Base-by-base conservation (phyloP, 2,329 filamentous ascomycete species). In the Aspergillus fructus region DNA sequence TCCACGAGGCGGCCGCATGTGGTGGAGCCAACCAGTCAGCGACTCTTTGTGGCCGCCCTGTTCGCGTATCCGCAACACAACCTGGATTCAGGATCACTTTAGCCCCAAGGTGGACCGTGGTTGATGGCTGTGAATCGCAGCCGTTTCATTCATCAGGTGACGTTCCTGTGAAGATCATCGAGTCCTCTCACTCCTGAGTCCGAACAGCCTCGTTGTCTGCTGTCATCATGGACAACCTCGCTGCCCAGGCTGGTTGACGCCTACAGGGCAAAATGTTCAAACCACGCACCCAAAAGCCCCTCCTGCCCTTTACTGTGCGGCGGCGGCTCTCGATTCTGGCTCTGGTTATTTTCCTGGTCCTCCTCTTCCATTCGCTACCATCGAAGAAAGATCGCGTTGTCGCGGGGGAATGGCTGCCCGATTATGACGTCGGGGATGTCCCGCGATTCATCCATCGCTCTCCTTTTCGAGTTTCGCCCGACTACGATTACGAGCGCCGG, bases 361-460 rank as follows among this genome's bases (percentile, higher is more conserved):
- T 53, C 4, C n/a, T 55, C 2, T 46, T 51, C 21, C 49, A 55
- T 33, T 45, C 47, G 24, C 49, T 64, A 13, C 61, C 63, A 15
- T 9, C 58, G 51, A 30, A 53, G 56, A 24, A 58, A 4, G 34
- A 47, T 19, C 53, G 55, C 45, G 15, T 48, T 23, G 51, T 48
- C 15, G 9, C 13, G 5, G 51, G 51, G 11, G 48, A 53, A 46
- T 55, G 57, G 53, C 34, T 58, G 3, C 63, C 63, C 13, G 30
- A 56, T 30, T 59, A 64, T 47, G 52, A 62, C 39, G 42, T 63
- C 15, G 59, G 62, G 11, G 54, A 62, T 27, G 58, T 51, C 11
- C 69, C 70, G 2, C 66, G 59, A 15, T 73, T 66, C 45, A 61
- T 72, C 2, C 64, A 71, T 39, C 62, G 48, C 11, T 73, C 71